Conservation (phyloP, 257 asterid species). For the Petrea volubilis region DNA sequence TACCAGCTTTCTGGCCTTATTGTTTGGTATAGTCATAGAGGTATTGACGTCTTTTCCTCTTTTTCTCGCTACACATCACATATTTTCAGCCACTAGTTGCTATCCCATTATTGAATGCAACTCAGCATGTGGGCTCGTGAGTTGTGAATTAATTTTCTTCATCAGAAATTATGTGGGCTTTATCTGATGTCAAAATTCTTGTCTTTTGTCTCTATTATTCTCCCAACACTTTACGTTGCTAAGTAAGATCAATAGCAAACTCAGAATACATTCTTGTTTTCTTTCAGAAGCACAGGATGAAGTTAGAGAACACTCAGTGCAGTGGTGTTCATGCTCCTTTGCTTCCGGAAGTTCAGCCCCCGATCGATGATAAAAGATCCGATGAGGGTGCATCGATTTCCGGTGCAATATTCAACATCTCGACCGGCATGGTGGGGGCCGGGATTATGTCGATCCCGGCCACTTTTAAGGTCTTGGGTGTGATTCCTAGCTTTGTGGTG, state of each 20-base stretch:
- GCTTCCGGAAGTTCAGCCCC: constrained; percentile 43
- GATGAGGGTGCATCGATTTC: constrained; percentile 63
- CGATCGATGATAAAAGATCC: constrained; percentile 13
- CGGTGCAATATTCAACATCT: constrained; percentile 84
- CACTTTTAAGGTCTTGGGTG: constrained; percentile 82
- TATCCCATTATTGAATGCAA: background rate
- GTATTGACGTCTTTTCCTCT: too few relatives aligned
- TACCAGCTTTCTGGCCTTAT: background rate
- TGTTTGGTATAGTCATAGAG: background rate
- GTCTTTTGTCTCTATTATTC: background rate
- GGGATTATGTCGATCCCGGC: constrained; percentile 99
- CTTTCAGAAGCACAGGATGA: constrained; percentile 29
- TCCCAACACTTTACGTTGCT: background rate
- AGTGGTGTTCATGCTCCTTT: constrained; percentile 52
- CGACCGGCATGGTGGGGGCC: constrained; percentile 94
- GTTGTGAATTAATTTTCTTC: background rate
- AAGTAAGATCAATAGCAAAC: background rate
- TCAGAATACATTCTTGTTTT: background rate
- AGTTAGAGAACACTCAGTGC: constrained; percentile 30
- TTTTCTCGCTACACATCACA: background rate
- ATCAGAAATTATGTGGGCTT: background rate
- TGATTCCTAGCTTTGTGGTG: constrained; percentile 73
- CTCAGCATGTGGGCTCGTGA: background rate
- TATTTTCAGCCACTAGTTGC: background rate
- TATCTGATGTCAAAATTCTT: background rate